Evolutionary conservation across 352 stramenopile species (phyloP), one percentile per base, ranked within the genome.

Genomic region (Globisporangium heterothallicum): DNA sequence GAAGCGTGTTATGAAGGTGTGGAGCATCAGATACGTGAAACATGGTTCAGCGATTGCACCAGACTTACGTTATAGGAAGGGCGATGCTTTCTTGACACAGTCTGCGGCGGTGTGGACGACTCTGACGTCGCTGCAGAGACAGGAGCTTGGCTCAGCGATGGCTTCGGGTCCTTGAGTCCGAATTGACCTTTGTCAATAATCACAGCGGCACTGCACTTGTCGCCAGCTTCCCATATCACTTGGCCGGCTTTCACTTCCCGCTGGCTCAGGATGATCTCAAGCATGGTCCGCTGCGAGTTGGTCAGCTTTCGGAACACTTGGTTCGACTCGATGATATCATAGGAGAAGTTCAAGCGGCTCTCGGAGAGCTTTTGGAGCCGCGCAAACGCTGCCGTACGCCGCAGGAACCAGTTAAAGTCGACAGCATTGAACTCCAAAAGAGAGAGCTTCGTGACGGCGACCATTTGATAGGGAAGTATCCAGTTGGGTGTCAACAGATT

Each of bases 361-460:
- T 85, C 68, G 0, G 79, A 65, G 42, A 94, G 68, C 35, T 81
- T 74, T 55, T 91, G 69, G 47, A 94, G 89, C 14, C 77, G 74
- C 21, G 72, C 61, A 47, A 84, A 86, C 14, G 82, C 77, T 2
- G 75, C 60, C 6, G 84, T 94, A 44, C 75, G 74, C 14, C 71
- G 64, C 29, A 94, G 58, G 47, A 94, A 90, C 82, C 84, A 94
- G 59, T 90, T 89, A 59, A 94, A 93, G 56, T 92, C 84, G 21
- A 74, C 42, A 1, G 78, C 73, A 36, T 90, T 88, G 51, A 94
- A 94, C 60, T 91, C 66, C 50, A 88, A 73, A 44, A 84, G 59
- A 18, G 79, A 92, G 21, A 90, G 61, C 56, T 84, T 87, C 14
- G 72, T 84, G 26, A 65, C 59, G 6, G 76, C 78, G 22, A 86